Evolutionary conservation across 2,329 filamentous ascomycete genomes (phyloP).

Genomic region (Harringtonia lauricola): DNA sequence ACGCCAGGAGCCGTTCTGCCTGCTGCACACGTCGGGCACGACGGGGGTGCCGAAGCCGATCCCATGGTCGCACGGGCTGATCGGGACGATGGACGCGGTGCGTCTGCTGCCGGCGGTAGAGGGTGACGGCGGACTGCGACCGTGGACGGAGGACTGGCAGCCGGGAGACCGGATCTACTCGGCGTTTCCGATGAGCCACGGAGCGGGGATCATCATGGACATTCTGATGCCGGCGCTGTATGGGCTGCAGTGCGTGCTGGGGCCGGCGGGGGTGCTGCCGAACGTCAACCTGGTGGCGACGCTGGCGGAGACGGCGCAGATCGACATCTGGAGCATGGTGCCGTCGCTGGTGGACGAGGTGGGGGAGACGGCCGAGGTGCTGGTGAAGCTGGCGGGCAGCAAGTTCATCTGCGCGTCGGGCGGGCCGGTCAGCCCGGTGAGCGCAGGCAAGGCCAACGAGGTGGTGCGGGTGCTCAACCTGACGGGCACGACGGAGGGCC

Average conservation of each 20-base stretch:
- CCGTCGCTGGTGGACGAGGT: constrained; percentile 33
- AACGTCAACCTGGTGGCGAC: constrained; percentile 20
- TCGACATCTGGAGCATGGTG: constrained; percentile 21
- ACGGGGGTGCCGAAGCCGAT: constrained; percentile 35
- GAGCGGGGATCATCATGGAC: constrained; percentile 3
- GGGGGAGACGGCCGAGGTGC: constrained; percentile 20
- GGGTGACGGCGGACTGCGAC: constrained; percentile 1
- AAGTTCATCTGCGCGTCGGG: constrained; percentile 18
- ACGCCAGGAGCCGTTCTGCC: constrained; percentile 26
- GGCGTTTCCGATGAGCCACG: constrained; percentile 27
- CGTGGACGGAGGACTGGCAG: constrained; percentile 1
- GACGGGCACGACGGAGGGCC: constrained; percentile 3
- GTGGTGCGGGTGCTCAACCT: constrained; percentile 2
- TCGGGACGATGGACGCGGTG: neutral
- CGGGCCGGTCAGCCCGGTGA: neutral
- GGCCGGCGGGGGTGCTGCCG: neutral
- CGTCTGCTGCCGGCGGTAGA: neutral
- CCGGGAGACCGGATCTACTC: constrained; percentile 4
- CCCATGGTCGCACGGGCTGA: constrained; percentile 13
- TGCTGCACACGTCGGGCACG: constrained; percentile 34
- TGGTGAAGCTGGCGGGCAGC: constrained; percentile 10
- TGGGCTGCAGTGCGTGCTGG: neutral
- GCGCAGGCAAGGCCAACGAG: neutral
- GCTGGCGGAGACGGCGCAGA: constrained; percentile 17
- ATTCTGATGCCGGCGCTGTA: constrained; percentile 3